Conservation (phyloP, 202 grass and related monocot genomes). For the Carex arenaria region DNA sequence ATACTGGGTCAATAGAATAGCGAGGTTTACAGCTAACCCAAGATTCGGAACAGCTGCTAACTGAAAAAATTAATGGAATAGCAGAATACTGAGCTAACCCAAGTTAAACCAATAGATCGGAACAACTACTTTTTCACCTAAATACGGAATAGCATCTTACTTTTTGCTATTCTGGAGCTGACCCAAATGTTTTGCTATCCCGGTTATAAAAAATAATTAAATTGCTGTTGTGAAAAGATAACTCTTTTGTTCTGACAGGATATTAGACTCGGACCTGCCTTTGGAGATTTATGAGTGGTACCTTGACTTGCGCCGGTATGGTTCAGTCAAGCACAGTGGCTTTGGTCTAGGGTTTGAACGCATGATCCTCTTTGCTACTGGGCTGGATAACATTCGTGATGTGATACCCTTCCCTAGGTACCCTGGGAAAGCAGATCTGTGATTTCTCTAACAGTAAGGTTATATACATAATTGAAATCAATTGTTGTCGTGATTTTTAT, state of each 20-base stretch:
- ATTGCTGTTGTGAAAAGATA: neutral
- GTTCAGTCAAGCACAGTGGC: slow-evolving; percentile 77
- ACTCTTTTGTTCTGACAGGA: slow-evolving; percentile 32
- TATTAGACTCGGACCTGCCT: slow-evolving; percentile 51
- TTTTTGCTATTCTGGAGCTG: too few relatives aligned
- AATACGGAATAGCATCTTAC: too few relatives aligned
- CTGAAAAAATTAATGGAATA: too few relatives aligned
- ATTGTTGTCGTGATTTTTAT: slow-evolving; percentile 17
- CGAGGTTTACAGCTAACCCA: too few relatives aligned
- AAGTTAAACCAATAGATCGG: too few relatives aligned
- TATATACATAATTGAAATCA: slow-evolving; percentile 13
- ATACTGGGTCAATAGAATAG: neutral
- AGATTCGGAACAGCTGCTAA: too few relatives aligned
- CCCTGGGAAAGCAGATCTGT: slow-evolving; percentile 84
- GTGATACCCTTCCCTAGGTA: slow-evolving; percentile 92
- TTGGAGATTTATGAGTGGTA: slow-evolving; percentile 92
- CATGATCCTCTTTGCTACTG: slow-evolving; percentile 93
- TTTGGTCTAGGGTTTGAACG: slow-evolving; percentile 88
- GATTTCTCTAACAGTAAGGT: neutral
- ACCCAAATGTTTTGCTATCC: too few relatives aligned
- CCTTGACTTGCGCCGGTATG: slow-evolving; percentile 68
- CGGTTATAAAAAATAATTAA: neutral
- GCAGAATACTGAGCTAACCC: too few relatives aligned
- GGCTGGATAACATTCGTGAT: slow-evolving; percentile 86
- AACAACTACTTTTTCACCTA: too few relatives aligned